Percentiles rank a stretch among this genome's conserved stretches.
Conservation (phyloP, 768 basidiomycete species). For the Grammothele lineata region DNA sequence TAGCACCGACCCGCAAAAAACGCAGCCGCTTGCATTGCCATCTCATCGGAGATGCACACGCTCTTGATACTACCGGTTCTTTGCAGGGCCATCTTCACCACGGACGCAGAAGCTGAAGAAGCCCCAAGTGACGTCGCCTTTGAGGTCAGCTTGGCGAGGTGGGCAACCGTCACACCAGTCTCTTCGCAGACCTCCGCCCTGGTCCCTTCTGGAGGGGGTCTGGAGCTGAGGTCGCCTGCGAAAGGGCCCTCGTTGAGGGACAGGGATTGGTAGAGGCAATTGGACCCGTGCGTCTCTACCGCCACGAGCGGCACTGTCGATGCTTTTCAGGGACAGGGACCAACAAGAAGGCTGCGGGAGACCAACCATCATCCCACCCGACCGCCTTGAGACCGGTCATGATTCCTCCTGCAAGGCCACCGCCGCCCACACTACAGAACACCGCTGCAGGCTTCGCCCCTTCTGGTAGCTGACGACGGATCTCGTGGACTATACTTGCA, state of each 20-base stretch:
- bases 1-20: constrained; percentile 53
- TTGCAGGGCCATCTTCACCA: constrained; percentile 62
- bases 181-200: constrained; percentile 35
- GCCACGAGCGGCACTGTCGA: constrained; percentile 56
- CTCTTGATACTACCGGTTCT: constrained; percentile 53
- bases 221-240: constrained; percentile 31
- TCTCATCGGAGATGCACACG: constrained; percentile 61
- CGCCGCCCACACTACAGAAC: constrained; percentile 77
- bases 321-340: background rate
- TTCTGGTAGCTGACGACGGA: constrained; percentile 45
- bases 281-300: constrained; percentile 67
- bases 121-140: constrained; percentile 71
- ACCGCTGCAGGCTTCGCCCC: constrained; percentile 57
- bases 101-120: constrained; percentile 54
- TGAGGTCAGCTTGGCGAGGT: constrained; percentile 54
- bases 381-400: constrained; percentile 59
- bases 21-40: constrained; percentile 58
- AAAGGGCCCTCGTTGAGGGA: constrained; percentile 45
- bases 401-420: constrained; percentile 65
- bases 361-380: constrained; percentile 66
- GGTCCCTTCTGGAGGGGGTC: constrained; percentile 37
- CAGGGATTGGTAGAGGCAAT: constrained; percentile 71
- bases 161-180: constrained; percentile 50
- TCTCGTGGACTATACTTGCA: constrained; percentile 67
- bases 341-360: background rate